A percentile compares a stretch with the other conserved stretches of the same genome.
Conservation (phyloP, 345 rosid genomes). For the Sisymbrium altissimum region DNA sequence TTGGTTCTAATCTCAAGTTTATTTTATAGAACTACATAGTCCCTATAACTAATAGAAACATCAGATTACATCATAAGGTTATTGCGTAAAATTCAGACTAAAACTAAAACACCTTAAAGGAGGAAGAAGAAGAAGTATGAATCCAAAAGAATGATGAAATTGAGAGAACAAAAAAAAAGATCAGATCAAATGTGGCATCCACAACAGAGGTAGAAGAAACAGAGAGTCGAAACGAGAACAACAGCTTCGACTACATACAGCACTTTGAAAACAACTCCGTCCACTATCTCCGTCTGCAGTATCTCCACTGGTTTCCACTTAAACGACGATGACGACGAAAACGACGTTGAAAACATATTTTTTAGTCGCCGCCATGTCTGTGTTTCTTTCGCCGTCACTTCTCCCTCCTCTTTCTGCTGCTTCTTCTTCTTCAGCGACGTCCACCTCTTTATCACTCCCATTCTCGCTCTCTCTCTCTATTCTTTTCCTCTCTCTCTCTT, state of each 20-base stretch:
- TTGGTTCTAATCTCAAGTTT: background rate
- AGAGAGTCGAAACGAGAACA: slow-evolving; percentile 61
- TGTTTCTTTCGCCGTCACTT: slow-evolving; percentile 34
- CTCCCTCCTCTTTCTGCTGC: slow-evolving; percentile 14
- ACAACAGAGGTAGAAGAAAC: slow-evolving; percentile 73
- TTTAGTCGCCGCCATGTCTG: slow-evolving; percentile 30
- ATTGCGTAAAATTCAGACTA: background rate
- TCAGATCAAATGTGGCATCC: slow-evolving; percentile 57
- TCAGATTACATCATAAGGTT: background rate
- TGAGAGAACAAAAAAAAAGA: background rate
- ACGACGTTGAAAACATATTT: slow-evolving; percentile 22
- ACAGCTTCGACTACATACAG: slow-evolving; percentile 57
- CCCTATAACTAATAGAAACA: background rate
- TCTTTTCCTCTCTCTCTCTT: background rate
- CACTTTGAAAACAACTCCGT: slow-evolving; percentile 48
- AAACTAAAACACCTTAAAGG: background rate
- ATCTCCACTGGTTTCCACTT: slow-evolving; percentile 38
- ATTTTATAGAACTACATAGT: background rate
- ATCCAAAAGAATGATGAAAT: slow-evolving; percentile 2
- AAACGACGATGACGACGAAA: slow-evolving; percentile 7
- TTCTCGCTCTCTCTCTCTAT: background rate
- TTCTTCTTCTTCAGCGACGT: slow-evolving; percentile 23
- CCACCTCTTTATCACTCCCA: slow-evolving; percentile 24
- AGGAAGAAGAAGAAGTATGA: background rate
- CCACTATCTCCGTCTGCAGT: slow-evolving; percentile 36